Conservation (phyloP, 352 stramenopile genomes). For the Vaucheria bursata region DNA sequence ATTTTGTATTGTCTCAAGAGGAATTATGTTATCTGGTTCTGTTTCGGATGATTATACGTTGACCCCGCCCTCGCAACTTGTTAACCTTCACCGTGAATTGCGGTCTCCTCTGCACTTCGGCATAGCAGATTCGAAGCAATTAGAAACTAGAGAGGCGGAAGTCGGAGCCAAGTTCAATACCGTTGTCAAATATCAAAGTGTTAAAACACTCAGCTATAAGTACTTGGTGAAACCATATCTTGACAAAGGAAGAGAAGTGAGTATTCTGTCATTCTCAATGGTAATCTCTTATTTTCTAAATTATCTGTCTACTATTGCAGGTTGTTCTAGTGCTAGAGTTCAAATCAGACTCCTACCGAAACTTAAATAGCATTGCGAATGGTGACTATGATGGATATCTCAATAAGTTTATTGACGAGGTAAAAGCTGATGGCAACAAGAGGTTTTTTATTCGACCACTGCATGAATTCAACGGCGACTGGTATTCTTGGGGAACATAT, state of each 20-base stretch:
- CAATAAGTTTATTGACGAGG: neutral
- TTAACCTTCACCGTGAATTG: too few relatives aligned
- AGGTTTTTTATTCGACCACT: neutral
- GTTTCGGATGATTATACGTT: too few relatives aligned
- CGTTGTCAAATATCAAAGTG: too few relatives aligned
- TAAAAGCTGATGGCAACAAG: conserved; percentile 3
- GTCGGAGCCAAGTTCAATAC: neutral
- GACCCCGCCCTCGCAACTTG: too few relatives aligned
- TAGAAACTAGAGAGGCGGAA: neutral
- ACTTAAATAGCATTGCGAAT: neutral
- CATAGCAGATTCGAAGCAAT: neutral
- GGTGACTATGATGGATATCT: conserved; percentile 6
- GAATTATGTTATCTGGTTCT: too few relatives aligned
- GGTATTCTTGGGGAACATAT: neutral
- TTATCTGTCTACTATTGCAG: too few relatives aligned
- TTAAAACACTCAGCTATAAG: too few relatives aligned
- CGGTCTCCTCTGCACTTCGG: neutral
- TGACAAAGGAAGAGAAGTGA: neutral
- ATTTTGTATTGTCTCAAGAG: too few relatives aligned
- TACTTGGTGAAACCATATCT: neutral
- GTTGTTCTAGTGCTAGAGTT: neutral
- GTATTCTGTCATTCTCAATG: too few relatives aligned
- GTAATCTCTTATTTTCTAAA: too few relatives aligned
- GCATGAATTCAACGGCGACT: neutral
- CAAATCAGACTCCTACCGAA: neutral